Evolutionary conservation across 2,329 filamentous ascomycete genomes (phyloP).

Genomic region (Hysterium pulicare): DNA sequence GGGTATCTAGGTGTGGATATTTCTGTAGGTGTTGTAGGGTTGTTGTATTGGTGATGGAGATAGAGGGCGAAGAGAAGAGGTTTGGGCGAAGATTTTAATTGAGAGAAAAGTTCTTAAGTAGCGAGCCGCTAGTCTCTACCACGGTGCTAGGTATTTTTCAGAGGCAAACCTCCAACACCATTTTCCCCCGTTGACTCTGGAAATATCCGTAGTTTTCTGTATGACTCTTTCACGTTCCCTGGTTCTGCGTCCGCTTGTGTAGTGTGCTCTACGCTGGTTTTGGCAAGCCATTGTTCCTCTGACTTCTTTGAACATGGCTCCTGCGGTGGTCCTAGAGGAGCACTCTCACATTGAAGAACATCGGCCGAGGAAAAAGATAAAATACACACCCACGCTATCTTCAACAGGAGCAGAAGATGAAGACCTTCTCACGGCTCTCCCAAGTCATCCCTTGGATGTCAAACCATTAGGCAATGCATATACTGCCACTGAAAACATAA

Average conservation of each 20-base stretch:
- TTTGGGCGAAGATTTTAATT: constrained; percentile 8
- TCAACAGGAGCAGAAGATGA: constrained; percentile 23
- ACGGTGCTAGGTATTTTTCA: neutral
- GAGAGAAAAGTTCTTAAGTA: constrained; percentile 1
- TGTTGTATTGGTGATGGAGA: constrained; percentile 26
- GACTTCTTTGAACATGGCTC: constrained; percentile 24
- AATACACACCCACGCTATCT: constrained; percentile 20
- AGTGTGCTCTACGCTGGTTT: neutral
- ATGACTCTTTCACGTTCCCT: too few relatives aligned
- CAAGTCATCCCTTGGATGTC: constrained; percentile 75
- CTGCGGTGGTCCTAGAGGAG: constrained; percentile 27
- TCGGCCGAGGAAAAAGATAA: constrained; percentile 34
- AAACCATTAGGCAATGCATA: constrained; percentile 86
- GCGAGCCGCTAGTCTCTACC: neutral
- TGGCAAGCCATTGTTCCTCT: neutral
- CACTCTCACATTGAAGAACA: constrained; percentile 23
- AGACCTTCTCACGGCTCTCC: constrained; percentile 57
- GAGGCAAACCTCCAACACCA: constrained; percentile 1
- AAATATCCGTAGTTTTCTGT: too few relatives aligned
- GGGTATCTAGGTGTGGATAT: constrained; percentile 38
- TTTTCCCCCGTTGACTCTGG: too few relatives aligned
- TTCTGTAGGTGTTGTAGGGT: constrained; percentile 19
- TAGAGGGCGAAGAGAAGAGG: constrained; percentile 22
- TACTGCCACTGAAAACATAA: constrained; percentile 63
- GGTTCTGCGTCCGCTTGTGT: too few relatives aligned